A percentile compares a stretch with the other conserved stretches of the same genome.
These are phyloP conservation scores for Scopulariopsis brevicaulis DNA, from an alignment of 2,329 filamentous ascomycete genomes.

Conservation along the genomic window DNA sequence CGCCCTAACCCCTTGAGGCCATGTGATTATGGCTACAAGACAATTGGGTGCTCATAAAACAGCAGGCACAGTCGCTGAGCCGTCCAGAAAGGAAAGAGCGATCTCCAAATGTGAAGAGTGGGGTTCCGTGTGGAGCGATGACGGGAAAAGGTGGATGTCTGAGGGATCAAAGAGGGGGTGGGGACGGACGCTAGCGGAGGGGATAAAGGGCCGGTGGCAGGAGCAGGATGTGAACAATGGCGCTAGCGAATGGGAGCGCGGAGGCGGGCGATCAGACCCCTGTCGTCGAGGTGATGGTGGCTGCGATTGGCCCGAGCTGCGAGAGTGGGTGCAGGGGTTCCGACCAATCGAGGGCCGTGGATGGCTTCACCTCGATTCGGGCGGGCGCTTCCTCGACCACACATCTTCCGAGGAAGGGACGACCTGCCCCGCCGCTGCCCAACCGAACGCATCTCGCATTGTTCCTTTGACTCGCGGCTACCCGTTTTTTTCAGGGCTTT, in stretches of 20 bases:
- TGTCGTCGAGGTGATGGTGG: constrained; percentile 20
- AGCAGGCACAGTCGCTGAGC: neutral
- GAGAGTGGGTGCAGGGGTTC: constrained; percentile 13
- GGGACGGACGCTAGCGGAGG: neutral
- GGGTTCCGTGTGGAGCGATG: neutral
- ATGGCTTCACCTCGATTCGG: constrained; percentile 13
- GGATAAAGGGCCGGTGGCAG: neutral
- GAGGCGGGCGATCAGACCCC: constrained; percentile 21
- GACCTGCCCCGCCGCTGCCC: constrained; percentile 2
- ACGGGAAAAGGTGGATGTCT: neutral
- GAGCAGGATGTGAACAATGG: constrained; percentile 2
- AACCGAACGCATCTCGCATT: neutral
- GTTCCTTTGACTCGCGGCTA: neutral
- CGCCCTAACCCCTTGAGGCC: neutral
- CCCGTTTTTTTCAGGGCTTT: neutral
- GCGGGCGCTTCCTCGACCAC: constrained; percentile 18
- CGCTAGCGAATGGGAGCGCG: constrained; percentile 5
- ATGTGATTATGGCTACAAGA: neutral
- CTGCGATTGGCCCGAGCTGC: constrained; percentile 18
- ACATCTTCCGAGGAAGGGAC: constrained; percentile 2
- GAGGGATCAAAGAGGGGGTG: neutral
- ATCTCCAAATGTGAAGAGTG: neutral
- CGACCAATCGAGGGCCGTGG: constrained; percentile 23
- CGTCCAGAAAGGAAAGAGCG: neutral
- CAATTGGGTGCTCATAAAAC: neutral